Conservation (phyloP, 768 basidiomycete species). For the Podaxis carcinomalis region DNA sequence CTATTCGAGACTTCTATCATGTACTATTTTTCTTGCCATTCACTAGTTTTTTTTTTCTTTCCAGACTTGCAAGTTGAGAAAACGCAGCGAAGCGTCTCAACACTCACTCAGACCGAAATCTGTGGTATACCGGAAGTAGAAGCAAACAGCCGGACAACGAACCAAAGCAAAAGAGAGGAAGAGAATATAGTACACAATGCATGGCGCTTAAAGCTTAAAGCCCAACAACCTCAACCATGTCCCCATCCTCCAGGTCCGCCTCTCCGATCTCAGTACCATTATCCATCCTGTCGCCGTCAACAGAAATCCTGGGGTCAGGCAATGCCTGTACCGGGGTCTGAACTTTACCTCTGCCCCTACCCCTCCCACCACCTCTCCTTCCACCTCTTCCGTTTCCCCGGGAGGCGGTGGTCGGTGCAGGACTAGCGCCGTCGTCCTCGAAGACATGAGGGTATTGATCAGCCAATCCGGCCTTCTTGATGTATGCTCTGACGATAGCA, state of each 20-base stretch:
- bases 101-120: neutral
- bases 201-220: slow-evolving; percentile 25
- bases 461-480: slow-evolving; percentile 62
- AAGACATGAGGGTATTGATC: slow-evolving; percentile 44
- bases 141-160: neutral
- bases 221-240: slow-evolving; percentile 71
- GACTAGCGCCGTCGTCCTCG: slow-evolving; percentile 15
- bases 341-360: slow-evolving; percentile 24
- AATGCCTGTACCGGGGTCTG: slow-evolving; percentile 15
- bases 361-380: slow-evolving; percentile 4
- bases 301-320: slow-evolving; percentile 45
- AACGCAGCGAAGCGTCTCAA: neutral
- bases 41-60: neutral
- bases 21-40: neutral
- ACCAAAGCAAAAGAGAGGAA: neutral
- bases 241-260: slow-evolving; percentile 74
- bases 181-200: neutral
- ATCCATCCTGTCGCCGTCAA: slow-evolving; percentile 74
- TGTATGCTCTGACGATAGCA: slow-evolving; percentile 69
- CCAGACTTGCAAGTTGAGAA: neutral
- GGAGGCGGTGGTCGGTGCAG: slow-evolving; percentile 15
- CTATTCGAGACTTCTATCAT: neutral
- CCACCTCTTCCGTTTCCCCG: slow-evolving; percentile 13
- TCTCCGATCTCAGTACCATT: slow-evolving; percentile 57
- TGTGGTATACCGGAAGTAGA: neutral